Evolutionary conservation across 2,329 filamentous ascomycete species (phyloP).

Genomic region (Coniochaeta ligniaria): DNA sequence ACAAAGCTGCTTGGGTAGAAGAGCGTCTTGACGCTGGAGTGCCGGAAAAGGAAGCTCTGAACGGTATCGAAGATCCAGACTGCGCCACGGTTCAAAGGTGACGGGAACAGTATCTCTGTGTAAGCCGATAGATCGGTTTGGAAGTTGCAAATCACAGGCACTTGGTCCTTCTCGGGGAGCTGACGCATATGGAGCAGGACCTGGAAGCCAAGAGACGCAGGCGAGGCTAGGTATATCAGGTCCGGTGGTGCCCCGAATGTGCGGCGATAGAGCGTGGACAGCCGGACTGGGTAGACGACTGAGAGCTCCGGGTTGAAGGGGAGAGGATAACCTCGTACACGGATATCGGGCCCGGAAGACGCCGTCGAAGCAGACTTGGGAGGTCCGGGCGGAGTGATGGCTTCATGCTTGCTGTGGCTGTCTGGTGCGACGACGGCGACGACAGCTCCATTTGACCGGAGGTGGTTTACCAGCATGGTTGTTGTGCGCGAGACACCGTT

Average conservation of each 20-base stretch:
- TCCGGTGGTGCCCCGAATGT: conserved; percentile 56
- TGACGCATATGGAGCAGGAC: conserved; percentile 63
- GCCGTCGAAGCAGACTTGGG: background rate
- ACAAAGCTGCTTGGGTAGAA: conserved; percentile 64
- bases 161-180: conserved; percentile 43
- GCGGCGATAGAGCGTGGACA: conserved; percentile 51
- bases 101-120: conserved; percentile 61
- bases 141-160: conserved; percentile 60
- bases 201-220: conserved; percentile 63
- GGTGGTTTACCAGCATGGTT: conserved; percentile 59
- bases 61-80: conserved; percentile 55
- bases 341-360: conserved; percentile 34
- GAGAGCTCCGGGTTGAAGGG: conserved; percentile 67
- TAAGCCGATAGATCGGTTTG: conserved; percentile 67
- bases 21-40: conserved; percentile 54
- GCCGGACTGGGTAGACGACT: conserved; percentile 61
- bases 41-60: conserved; percentile 60
- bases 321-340: conserved; percentile 57
- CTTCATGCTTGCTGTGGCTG: conserved; percentile 46
- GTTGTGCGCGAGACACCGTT: conserved; percentile 70
- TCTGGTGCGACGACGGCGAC: conserved; percentile 61
- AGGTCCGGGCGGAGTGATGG: conserved; percentile 35
- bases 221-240: conserved; percentile 62
- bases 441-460: conserved; percentile 55
- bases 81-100: conserved; percentile 52